Conservation (phyloP, 2,329 filamentous ascomycete species). For the Diaporthe sp. region DNA sequence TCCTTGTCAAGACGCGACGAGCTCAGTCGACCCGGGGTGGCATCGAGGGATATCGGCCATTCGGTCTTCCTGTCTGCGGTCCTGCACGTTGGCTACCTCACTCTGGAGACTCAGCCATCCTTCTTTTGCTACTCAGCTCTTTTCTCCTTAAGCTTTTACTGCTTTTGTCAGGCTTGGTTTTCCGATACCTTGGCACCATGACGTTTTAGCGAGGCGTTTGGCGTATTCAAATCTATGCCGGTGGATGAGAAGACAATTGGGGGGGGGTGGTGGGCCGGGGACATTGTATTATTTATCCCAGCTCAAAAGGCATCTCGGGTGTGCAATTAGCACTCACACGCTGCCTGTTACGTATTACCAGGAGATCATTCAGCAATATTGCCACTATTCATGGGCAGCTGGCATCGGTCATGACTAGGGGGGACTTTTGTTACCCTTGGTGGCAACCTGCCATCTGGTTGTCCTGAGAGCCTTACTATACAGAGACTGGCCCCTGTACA, state of each 20-base stretch:
- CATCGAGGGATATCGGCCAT: background rate
- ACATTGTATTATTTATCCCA: background rate
- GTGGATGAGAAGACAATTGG: background rate
- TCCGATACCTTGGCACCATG: background rate
- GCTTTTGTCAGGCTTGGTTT: background rate
- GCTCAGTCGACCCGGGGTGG: background rate
- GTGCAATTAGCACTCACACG: background rate
- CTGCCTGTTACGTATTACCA: background rate
- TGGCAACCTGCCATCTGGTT: background rate
- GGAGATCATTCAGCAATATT: background rate
- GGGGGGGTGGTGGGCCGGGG: too few relatives aligned
- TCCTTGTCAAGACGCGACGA: background rate
- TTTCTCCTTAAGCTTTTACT: background rate
- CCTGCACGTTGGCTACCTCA: background rate
- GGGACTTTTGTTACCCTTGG: background rate
- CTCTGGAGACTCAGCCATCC: background rate
- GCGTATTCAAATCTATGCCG: background rate
- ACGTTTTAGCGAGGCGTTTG: conserved; percentile 34
- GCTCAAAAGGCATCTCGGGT: background rate
- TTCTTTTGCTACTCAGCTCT: background rate
- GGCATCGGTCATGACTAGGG: background rate
- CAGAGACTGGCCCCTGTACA: background rate
- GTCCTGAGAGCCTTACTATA: background rate
- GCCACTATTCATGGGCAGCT: background rate
- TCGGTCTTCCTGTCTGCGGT: background rate